Conservation (phyloP, 768 basidiomycete genomes). For the Austroboletus festivus region DNA sequence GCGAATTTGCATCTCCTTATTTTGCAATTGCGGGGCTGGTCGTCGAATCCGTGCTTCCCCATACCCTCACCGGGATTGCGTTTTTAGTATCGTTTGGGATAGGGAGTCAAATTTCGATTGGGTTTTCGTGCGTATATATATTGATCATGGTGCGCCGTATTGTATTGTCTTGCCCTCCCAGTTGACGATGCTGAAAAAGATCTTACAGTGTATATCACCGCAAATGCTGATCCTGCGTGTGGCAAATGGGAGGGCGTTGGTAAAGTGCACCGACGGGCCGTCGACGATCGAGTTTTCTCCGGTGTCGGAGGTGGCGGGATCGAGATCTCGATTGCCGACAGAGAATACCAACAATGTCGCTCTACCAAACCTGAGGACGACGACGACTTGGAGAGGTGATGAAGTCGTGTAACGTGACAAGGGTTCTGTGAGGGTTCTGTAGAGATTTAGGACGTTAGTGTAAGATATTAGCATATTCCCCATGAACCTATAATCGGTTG, state of each 20-base stretch:
- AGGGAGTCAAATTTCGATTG: neutral
- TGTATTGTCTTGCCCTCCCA: neutral
- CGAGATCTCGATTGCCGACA: neutral
- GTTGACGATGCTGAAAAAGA: neutral
- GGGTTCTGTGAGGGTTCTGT: no score
- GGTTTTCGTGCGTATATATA: constrained; percentile 7
- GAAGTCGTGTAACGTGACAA: no score
- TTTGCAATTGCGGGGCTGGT: neutral
- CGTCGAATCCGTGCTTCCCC: constrained; percentile 14
- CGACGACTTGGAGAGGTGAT: no score
- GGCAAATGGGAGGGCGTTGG: constrained; percentile 9
- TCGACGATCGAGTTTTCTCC: constrained; percentile 10
- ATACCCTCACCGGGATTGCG: constrained; percentile 12
- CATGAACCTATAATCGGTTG: no score
- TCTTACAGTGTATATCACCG: constrained; percentile 12
- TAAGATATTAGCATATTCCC: no score
- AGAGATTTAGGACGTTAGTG: no score
- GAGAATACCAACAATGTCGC: neutral
- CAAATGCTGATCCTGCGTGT: constrained; percentile 17
- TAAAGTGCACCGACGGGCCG: neutral
- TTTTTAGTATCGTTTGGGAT: constrained; percentile 8
- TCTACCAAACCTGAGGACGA: no score
- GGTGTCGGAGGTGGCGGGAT: neutral
- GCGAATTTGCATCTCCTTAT: neutral
- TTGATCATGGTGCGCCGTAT: constrained; percentile 9